Percentiles rank a stretch among this genome's conserved stretches.
Conservation (phyloP, 257 asterid genomes). For the Salvia miltiorrhiza region DNA sequence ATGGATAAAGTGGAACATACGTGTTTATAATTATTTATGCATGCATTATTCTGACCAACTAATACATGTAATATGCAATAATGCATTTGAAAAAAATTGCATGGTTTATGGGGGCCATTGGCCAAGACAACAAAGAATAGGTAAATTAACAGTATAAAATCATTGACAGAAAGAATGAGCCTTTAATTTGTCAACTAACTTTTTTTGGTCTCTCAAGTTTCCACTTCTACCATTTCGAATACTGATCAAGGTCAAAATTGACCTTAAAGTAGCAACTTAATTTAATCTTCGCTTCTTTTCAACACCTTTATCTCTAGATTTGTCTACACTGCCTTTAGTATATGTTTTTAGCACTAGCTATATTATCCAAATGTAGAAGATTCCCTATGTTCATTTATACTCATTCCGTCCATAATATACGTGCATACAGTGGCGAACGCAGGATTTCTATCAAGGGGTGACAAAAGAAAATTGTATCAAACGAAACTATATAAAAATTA, state of each 20-base stretch:
- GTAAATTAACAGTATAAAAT: neutral
- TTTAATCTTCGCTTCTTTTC: neutral
- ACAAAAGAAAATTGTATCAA: too few relatives aligned
- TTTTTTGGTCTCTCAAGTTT: neutral
- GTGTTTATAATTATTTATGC: neutral
- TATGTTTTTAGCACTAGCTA: too few relatives aligned
- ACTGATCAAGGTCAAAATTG: constrained; percentile 13
- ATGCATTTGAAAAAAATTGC: neutral
- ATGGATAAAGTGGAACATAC: constrained; percentile 15
- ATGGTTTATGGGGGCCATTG: neutral
- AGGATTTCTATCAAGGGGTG: too few relatives aligned
- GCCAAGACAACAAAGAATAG: neutral
- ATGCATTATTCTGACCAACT: neutral
- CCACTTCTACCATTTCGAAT: neutral
- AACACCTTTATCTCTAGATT: neutral
- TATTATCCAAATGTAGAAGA: too few relatives aligned
- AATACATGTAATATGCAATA: neutral
- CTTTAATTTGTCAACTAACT: neutral
- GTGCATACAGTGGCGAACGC: too few relatives aligned
- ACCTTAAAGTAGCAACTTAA: constrained; percentile 1
- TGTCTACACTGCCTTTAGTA: neutral
- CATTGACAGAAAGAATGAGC: neutral
- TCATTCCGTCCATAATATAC: too few relatives aligned
- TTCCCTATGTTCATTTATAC: too few relatives aligned
- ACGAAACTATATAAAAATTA: too few relatives aligned